A percentile compares a stretch with the other conserved stretches of the same genome.
Evolutionary conservation across 2,329 filamentous ascomycete species (phyloP).

Genomic region (Colletotrichum navitas): DNA sequence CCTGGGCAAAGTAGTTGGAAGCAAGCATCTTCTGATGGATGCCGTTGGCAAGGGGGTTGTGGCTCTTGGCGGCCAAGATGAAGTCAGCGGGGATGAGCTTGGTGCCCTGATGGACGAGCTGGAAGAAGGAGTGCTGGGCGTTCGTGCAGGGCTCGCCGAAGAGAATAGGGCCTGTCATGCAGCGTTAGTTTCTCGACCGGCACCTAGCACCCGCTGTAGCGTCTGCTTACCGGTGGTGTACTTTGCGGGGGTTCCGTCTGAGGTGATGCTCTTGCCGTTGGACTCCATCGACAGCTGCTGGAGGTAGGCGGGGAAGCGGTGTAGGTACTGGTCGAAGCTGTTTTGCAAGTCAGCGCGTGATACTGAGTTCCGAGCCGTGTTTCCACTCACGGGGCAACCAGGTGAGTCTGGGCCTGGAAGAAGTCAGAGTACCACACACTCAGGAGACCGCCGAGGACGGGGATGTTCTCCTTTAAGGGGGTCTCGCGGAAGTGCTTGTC

Average conservation of each 20-base stretch:
- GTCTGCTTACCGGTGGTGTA: constrained; percentile 81
- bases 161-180: constrained; percentile 76
- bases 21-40: constrained; percentile 97
- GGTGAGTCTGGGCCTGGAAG: constrained; percentile 97
- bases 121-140: constrained; percentile 99
- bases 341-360: background rate
- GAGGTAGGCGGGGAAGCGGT: constrained; percentile 98
- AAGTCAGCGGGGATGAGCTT: constrained; percentile 99
- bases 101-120: constrained; percentile 98
- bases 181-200: constrained; percentile 21
- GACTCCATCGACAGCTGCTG: constrained; percentile 99
- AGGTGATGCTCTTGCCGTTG: constrained; percentile 96
- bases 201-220: background rate
- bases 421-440: constrained; percentile 99
- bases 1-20: constrained; percentile 91
- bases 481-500: constrained; percentile 97
- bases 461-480: constrained; percentile 94
- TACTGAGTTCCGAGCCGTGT: no score
- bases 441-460: constrained; percentile 88
- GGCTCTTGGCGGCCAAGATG: constrained; percentile 94
- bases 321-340: constrained; percentile 97
- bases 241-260: constrained; percentile 89
- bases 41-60: constrained; percentile 94
- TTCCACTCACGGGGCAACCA: constrained; percentile 86
- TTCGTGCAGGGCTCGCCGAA: constrained; percentile 99